Evolutionary conservation across 208 protist species (phyloP).

Genomic region (Spongospora subterranea): DNA sequence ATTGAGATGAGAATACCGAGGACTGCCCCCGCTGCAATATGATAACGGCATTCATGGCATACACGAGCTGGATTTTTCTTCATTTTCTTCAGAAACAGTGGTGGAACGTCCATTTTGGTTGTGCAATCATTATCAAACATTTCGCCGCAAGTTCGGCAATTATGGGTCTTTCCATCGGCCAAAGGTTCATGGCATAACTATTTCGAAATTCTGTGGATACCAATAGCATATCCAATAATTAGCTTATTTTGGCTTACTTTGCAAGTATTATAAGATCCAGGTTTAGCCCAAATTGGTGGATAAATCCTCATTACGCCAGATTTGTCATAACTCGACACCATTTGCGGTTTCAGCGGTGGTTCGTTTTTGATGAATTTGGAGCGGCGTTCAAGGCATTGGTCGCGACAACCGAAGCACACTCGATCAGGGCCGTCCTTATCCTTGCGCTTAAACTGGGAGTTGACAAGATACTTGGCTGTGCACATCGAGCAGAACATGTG

Average conservation of each 20-base stretch:
- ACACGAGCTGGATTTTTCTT: background rate
- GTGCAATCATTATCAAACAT: conserved; percentile 6
- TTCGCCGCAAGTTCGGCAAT: background rate
- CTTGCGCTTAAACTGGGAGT: conserved; percentile 12
- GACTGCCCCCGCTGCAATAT: background rate
- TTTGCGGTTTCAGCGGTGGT: background rate
- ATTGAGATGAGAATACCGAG: background rate
- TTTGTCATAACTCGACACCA: background rate
- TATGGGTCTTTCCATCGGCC: background rate
- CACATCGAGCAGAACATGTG: conserved; percentile 20
- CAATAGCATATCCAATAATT: too few relatives aligned
- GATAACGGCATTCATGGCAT: background rate
- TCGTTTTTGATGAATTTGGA: conserved; percentile 6
- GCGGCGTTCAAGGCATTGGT: background rate
- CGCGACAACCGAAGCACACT: background rate
- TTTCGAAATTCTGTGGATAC: too few relatives aligned
- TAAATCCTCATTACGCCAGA: background rate
- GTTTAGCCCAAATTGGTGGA: background rate
- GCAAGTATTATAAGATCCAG: background rate
- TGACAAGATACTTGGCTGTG: background rate
- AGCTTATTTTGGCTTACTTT: too few relatives aligned
- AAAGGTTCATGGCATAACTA: background rate
- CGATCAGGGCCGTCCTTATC: conserved; percentile 6
- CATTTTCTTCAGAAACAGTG: background rate
- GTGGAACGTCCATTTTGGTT: background rate